Evolutionary conservation across 805 yeast genomes (phyloP).

Genomic region (Nakazawaea ambrosiae): DNA sequence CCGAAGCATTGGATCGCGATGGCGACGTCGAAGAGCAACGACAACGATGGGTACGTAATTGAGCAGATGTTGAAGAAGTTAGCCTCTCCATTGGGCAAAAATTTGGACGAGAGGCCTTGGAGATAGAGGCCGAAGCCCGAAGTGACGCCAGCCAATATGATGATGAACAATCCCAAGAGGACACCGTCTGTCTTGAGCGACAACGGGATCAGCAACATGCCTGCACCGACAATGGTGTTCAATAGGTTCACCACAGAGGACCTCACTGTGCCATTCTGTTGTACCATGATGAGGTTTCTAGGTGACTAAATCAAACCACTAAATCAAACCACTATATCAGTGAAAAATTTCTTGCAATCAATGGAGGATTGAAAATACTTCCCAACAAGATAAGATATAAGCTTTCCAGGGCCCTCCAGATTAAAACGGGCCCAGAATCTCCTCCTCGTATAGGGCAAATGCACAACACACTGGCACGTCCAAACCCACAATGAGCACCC

Average conservation of each 20-base stretch:
- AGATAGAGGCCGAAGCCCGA: slow-evolving; percentile 64
- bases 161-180: slow-evolving; percentile 45
- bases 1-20: slow-evolving; percentile 78
- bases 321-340: no score
- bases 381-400: no score
- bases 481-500: no score
- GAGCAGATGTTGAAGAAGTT: slow-evolving; percentile 68
- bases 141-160: slow-evolving; percentile 55
- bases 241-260: slow-evolving; percentile 64
- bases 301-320: no score
- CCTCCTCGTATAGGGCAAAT: no score
- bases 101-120: slow-evolving; percentile 52
- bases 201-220: slow-evolving; percentile 68
- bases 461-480: no score
- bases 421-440: no score
- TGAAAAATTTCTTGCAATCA: no score
- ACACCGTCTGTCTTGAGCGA: slow-evolving; percentile 67
- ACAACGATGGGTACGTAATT: slow-evolving; percentile 63
- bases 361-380: no score
- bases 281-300: background rate
- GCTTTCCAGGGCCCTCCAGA: no score
- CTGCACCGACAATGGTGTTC: slow-evolving; percentile 79
- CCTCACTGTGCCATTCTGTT: slow-evolving; percentile 33
- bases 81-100: slow-evolving; percentile 52
- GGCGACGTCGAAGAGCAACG: slow-evolving; percentile 67